phyloP scores from a whole-genome alignment of 306 rosid genomes.

The Hippophae gyantsensis region DNA sequence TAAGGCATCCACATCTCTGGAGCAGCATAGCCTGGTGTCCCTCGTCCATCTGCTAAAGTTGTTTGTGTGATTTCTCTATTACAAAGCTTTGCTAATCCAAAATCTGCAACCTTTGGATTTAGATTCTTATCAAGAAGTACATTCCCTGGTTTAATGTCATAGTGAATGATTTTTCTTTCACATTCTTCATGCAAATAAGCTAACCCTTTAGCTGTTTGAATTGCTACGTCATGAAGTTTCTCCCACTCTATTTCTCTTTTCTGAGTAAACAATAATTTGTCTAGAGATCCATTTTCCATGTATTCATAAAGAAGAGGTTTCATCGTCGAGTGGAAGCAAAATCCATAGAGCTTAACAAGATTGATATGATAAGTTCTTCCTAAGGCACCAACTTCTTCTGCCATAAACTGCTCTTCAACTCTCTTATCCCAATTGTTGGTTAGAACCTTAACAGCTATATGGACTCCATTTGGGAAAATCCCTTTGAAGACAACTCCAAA shows the following conservation, averaged over 20 bases:
- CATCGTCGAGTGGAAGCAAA: slow-evolving; percentile 1
- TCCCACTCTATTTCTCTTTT: slow-evolving; percentile 2
- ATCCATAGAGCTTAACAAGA: slow-evolving; percentile 12
- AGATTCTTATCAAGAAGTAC: slow-evolving; percentile 5
- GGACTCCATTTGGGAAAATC: neutral
- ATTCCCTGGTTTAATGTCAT: slow-evolving; percentile 10
- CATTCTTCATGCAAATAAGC: slow-evolving; percentile 18
- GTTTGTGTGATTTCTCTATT: neutral
- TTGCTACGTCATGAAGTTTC: neutral
- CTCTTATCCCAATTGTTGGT: neutral
- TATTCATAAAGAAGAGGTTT: slow-evolving; percentile 1
- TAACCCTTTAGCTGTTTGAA: slow-evolving; percentile 4
- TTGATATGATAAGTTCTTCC: slow-evolving; percentile 12
- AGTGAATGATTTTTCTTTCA: slow-evolving; percentile 8
- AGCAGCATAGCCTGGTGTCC: slow-evolving; percentile 7
- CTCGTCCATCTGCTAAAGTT: neutral
- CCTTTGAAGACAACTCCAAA: slow-evolving; percentile 2
- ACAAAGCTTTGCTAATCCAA: slow-evolving; percentile 9
- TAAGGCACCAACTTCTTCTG: slow-evolving; percentile 11
- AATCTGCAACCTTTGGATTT: slow-evolving; percentile 5
- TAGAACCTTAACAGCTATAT: slow-evolving; percentile 8
- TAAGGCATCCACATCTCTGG: slow-evolving; percentile 14
- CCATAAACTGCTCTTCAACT: slow-evolving; percentile 15
- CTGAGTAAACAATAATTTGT: neutral
- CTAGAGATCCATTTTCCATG: slow-evolving; percentile 10